A percentile compares a stretch with the other conserved stretches of the same genome.
phyloP scores from a whole-genome alignment of 2,329 filamentous ascomycete genomes.

The Plenodomus biglobosus region DNA sequence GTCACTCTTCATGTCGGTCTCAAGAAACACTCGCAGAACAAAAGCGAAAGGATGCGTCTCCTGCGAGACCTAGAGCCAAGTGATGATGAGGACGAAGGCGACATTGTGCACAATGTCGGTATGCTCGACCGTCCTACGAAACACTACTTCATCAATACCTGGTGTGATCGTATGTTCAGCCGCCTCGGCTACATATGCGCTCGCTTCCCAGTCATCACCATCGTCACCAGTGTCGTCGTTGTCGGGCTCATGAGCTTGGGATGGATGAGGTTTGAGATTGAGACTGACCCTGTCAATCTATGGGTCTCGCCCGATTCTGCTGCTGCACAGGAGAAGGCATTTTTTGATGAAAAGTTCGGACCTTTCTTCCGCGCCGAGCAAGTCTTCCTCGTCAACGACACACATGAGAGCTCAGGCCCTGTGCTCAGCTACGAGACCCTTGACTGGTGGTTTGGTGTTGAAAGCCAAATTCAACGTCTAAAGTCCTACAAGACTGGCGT shows the following conservation, averaged over 20 bases:
- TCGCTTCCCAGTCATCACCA: constrained; percentile 81
- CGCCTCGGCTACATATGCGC: constrained; percentile 79
- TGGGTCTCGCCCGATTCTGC: constrained; percentile 96
- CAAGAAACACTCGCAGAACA: constrained; percentile 69
- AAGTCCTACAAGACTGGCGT: constrained; percentile 69
- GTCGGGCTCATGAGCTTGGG: constrained; percentile 81
- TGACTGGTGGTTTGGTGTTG: constrained; percentile 90
- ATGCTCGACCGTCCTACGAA: constrained; percentile 77
- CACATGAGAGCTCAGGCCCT: constrained; percentile 65
- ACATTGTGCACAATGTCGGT: constrained; percentile 73
- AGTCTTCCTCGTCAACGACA: constrained; percentile 90
- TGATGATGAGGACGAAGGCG: constrained; percentile 92
- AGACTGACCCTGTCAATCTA: constrained; percentile 83
- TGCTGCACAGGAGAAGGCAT: constrained; percentile 88
- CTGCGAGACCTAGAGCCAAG: constrained; percentile 81
- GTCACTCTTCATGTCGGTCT: constrained; percentile 76
- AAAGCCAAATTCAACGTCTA: constrained; percentile 72
- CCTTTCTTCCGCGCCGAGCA: constrained; percentile 96
- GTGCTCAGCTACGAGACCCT: constrained; percentile 88
- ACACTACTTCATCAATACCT: constrained; percentile 80
- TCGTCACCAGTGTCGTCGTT: constrained; percentile 70
- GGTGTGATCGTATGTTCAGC: constrained; percentile 78
- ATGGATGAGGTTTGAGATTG: constrained; percentile 85
- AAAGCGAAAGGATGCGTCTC: constrained; percentile 80
- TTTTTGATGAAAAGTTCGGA: constrained; percentile 91